Percentiles rank a stretch among this genome's conserved stretches.
Evolutionary conservation across 371 early-diverging fungal genomes (phyloP).

Genomic region (Lichtheimia hyalospora): DNA sequence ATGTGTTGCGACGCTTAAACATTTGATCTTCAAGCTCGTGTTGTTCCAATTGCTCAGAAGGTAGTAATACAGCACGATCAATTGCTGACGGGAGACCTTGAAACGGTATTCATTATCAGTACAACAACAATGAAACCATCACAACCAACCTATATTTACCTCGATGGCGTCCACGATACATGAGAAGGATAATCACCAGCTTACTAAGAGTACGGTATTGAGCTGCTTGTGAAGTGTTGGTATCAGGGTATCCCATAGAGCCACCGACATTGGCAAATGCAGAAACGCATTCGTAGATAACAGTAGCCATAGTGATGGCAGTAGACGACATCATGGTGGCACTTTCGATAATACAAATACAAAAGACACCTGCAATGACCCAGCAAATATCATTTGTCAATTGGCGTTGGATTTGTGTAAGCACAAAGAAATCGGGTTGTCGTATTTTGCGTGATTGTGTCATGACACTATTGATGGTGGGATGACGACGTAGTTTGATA

Average conservation of each 20-base stretch:
- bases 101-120: neutral
- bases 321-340: conserved; percentile 31
- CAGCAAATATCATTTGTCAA: conserved; percentile 49
- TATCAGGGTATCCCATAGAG: conserved; percentile 38
- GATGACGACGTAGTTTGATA: conserved; percentile 28
- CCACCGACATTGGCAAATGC: conserved; percentile 51
- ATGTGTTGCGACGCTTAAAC: conserved; percentile 19
- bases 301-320: conserved; percentile 34
- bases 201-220: conserved; percentile 44
- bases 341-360: conserved; percentile 32
- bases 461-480: conserved; percentile 40
- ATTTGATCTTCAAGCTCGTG: conserved; percentile 18
- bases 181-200: conserved; percentile 36
- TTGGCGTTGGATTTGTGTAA: conserved; percentile 48
- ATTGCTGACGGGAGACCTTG: conserved; percentile 48
- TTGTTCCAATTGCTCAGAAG: conserved; percentile 35
- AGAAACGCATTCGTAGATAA: conserved; percentile 53
- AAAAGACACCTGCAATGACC: conserved; percentile 42
- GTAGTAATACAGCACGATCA: conserved; percentile 47
- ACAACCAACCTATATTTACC: conserved; percentile 22
- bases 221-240: conserved; percentile 32
- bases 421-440: conserved; percentile 48
- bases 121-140: neutral
- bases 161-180: conserved; percentile 52
- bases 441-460: conserved; percentile 29